Conservation (phyloP, 257 asterid species). For the Solanum raphanifolium region DNA sequence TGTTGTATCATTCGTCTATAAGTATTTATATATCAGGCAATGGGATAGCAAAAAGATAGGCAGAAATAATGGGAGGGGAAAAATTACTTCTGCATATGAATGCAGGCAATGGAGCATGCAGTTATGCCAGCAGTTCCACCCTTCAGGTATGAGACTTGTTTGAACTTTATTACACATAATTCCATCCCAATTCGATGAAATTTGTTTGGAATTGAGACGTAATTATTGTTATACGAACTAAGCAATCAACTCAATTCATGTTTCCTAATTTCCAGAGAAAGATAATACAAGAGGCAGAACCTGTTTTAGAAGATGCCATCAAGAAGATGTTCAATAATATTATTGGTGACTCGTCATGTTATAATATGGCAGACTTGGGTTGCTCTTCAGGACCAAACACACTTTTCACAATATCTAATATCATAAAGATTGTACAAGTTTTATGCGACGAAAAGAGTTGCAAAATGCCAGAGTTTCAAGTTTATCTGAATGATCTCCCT, state of each 20-base stretch:
- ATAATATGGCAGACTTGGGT: constrained; percentile 25
- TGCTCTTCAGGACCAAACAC: constrained; percentile 36
- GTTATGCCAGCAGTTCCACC: neutral
- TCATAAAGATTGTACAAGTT: neutral
- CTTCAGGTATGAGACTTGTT: neutral
- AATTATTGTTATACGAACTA: too few relatives aligned
- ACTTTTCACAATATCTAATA: neutral
- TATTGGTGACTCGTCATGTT: neutral
- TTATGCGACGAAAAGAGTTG: neutral
- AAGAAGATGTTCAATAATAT: neutral
- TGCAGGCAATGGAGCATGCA: neutral
- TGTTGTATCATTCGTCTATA: too few relatives aligned
- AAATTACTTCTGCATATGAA: too few relatives aligned
- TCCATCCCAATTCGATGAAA: too few relatives aligned
- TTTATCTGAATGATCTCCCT: neutral
- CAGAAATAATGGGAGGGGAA: too few relatives aligned
- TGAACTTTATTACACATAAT: too few relatives aligned
- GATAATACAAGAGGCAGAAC: neutral
- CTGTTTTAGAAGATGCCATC: constrained; percentile 8
- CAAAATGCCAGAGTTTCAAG: neutral
- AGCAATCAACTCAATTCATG: neutral
- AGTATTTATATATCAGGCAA: too few relatives aligned
- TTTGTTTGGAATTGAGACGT: neutral
- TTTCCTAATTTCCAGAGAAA: neutral
- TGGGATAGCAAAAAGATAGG: too few relatives aligned